Conservation (phyloP, 257 asterid genomes). For the Voacanga thouarsii region DNA sequence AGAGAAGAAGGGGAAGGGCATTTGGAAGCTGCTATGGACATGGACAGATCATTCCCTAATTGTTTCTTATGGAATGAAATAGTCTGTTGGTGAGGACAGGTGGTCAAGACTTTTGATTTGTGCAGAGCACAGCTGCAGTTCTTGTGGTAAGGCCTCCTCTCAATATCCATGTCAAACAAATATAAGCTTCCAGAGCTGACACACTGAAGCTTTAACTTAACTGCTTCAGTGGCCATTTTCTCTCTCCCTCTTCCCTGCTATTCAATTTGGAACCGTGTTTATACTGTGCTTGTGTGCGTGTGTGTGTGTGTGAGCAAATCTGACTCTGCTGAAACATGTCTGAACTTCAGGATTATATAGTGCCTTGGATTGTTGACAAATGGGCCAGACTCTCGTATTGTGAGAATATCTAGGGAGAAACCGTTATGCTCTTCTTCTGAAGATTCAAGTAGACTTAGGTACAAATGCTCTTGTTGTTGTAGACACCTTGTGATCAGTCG, state of each 20-base stretch:
- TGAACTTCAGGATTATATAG: conserved; percentile 27
- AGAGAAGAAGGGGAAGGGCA: conserved; percentile 9
- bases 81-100: conserved; percentile 25
- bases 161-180: conserved; percentile 31
- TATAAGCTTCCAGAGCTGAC: conserved; percentile 34
- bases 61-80: conserved; percentile 17
- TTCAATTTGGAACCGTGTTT: neutral
- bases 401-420: conserved; percentile 11
- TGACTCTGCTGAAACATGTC: conserved; percentile 6
- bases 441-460: neutral
- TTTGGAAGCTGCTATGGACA: conserved; percentile 16
- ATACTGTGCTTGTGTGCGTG: neutral
- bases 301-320: neutral
- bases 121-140: conserved; percentile 44
- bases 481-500: neutral
- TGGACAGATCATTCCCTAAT: conserved; percentile 25
- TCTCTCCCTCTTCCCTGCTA: conserved; percentile 12
- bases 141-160: conserved; percentile 44
- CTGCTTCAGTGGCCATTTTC: conserved; percentile 37
- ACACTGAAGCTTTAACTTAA: conserved; percentile 24
- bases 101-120: conserved; percentile 9
- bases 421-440: neutral
- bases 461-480: conserved; percentile 4
- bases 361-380: conserved; percentile 9
- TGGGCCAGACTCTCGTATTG: conserved; percentile 5